These are phyloP conservation scores for Monosporascus sp. DNA, from an alignment of 2,329 filamentous ascomycete species.

Conservation along the genomic window DNA sequence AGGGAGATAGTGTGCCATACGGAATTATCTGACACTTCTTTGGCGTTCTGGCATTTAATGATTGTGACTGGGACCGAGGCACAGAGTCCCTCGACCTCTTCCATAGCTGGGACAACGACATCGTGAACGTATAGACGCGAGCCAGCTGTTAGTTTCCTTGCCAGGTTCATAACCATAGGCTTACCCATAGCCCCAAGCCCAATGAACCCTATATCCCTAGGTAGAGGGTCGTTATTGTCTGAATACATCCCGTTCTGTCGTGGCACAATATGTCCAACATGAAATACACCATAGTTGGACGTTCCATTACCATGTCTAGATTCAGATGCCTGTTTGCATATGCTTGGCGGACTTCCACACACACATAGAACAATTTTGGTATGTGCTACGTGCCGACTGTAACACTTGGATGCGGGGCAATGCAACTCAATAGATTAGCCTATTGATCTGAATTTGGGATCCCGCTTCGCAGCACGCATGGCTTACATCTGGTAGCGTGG, in stretches of 20 bases:
- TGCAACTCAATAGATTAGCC: background rate
- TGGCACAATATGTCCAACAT: background rate
- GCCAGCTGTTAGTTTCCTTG: constrained; percentile 36
- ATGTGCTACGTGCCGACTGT: background rate
- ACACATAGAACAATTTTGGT: background rate
- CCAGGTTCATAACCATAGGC: constrained; percentile 46
- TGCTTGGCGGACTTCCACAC: background rate
- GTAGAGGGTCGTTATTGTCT: background rate
- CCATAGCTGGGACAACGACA: constrained; percentile 35
- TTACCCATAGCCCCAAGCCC: constrained; percentile 51
- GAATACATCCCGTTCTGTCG: background rate
- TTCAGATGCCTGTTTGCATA: background rate
- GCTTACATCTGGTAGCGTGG: background rate
- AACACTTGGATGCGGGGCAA: background rate
- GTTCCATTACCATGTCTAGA: no score
- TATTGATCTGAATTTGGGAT: background rate
- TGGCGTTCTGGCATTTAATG: constrained; percentile 33
- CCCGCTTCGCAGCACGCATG: background rate
- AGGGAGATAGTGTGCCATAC: constrained; percentile 26
- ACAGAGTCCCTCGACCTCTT: constrained; percentile 39
- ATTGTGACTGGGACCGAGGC: constrained; percentile 32
- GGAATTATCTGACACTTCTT: constrained; percentile 42
- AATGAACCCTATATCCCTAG: constrained; percentile 33
- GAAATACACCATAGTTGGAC: no score
- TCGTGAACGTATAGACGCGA: constrained; percentile 44